A percentile compares a stretch with the other conserved stretches of the same genome.
Conservation (phyloP, 75 land plant species). For the Selaginella moellendorffii region DNA sequence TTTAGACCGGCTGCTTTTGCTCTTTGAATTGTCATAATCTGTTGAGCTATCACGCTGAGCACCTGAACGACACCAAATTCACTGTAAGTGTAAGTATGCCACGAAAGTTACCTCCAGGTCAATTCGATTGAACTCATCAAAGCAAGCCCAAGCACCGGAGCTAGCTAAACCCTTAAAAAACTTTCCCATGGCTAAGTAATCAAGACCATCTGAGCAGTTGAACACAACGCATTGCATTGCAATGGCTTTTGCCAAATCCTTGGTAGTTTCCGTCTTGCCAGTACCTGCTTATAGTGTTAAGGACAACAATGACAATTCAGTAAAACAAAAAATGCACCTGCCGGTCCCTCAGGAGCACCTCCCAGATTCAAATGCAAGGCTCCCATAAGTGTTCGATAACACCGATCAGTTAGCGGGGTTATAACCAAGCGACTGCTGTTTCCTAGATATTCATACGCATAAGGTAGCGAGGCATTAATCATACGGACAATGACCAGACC, state of each 20-base stretch:
- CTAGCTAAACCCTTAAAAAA: slow-evolving; percentile 36
- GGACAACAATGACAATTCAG: background rate
- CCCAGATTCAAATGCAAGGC: slow-evolving; percentile 31
- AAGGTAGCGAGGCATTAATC: slow-evolving; percentile 27
- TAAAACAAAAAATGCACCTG: too few relatives aligned
- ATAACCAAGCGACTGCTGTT: slow-evolving; percentile 29
- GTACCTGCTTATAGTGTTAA: slow-evolving; percentile 21
- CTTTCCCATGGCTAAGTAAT: slow-evolving; percentile 34
- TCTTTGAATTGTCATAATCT: slow-evolving; percentile 30
- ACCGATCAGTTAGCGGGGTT: slow-evolving; percentile 32
- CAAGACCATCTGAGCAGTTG: slow-evolving; percentile 32
- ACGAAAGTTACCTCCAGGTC: slow-evolving; percentile 24
- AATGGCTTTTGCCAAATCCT: slow-evolving; percentile 33
- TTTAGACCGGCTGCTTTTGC: slow-evolving; percentile 25
- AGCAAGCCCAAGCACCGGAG: slow-evolving; percentile 41
- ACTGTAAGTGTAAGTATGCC: background rate
- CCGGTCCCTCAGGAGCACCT: slow-evolving; percentile 37
- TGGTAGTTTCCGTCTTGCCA: slow-evolving; percentile 34
- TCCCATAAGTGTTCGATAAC: slow-evolving; percentile 32
- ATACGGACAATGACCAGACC: slow-evolving; percentile 24
- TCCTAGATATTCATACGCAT: slow-evolving; percentile 34
- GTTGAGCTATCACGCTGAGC: slow-evolving; percentile 35
- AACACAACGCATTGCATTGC: slow-evolving; percentile 40
- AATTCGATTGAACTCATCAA: slow-evolving; percentile 36
- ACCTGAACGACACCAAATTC: slow-evolving; percentile 16